These are phyloP conservation scores for Alternaria ventricosa DNA, from an alignment of 2,329 filamentous ascomycete species.

Conservation along the genomic window DNA sequence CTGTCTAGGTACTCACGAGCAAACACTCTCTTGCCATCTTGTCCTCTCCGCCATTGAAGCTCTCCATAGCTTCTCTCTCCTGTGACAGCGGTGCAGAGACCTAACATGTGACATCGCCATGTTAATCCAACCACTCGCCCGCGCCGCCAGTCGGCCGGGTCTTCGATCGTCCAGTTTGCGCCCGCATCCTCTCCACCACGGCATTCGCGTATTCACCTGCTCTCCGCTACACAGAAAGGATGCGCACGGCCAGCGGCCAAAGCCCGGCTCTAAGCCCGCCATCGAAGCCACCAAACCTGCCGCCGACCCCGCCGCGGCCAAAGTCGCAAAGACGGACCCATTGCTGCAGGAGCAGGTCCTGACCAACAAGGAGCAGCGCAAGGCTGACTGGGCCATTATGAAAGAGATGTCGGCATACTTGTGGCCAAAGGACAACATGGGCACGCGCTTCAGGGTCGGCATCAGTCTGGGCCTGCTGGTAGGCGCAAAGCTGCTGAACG, in stretches of 20 bases:
- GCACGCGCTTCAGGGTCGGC: conserved; percentile 83
- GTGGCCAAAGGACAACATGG: conserved; percentile 89
- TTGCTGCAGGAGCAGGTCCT: conserved; percentile 69
- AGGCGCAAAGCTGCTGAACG: conserved; percentile 90
- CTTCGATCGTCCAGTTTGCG: conserved; percentile 27
- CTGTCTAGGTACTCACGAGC: conserved; percentile 4
- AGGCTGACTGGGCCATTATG: conserved; percentile 98
- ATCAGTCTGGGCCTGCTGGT: conserved; percentile 84
- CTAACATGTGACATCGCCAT: conserved; percentile 40
- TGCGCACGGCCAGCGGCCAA: conserved; percentile 44
- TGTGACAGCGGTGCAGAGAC: background rate
- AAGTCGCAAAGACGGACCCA: conserved; percentile 36
- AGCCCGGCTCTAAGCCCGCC: conserved; percentile 32
- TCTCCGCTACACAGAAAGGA: conserved; percentile 54
- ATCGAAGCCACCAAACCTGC: conserved; percentile 30
- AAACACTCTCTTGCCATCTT: background rate
- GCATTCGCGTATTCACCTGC: conserved; percentile 52
- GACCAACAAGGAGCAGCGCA: conserved; percentile 85
- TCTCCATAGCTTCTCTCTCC: background rate
- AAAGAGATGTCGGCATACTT: conserved; percentile 96
- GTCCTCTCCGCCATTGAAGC: conserved; percentile 9
- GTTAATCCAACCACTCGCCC: conserved; percentile 46
- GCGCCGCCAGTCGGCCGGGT: conserved; percentile 40
- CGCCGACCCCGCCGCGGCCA: conserved; percentile 22
- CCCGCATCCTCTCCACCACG: conserved; percentile 26